Conservation (phyloP, 306 rosid genomes). For the Leucaena leucocephala region DNA sequence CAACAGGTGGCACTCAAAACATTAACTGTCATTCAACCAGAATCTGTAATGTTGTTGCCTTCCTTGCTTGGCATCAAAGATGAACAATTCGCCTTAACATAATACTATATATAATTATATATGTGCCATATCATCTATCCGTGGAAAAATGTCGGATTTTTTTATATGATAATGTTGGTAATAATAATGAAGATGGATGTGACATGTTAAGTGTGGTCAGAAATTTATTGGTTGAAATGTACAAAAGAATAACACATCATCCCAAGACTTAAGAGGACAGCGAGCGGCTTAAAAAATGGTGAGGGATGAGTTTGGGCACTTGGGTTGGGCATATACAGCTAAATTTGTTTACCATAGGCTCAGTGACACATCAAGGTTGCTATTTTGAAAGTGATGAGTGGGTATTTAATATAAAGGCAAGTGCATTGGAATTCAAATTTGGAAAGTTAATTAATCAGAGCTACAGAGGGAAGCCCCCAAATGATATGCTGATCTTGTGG, state of each 20-base stretch:
- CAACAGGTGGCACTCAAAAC: constrained; percentile 29
- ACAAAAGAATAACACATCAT: constrained; percentile 37
- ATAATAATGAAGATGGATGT: background rate
- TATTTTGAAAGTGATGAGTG: background rate
- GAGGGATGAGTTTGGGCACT: background rate
- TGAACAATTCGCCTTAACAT: background rate
- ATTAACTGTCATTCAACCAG: background rate
- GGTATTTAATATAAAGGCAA: constrained; percentile 20
- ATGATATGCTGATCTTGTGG: background rate
- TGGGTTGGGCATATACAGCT: constrained; percentile 7
- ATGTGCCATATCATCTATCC: background rate
- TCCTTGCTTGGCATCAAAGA: background rate
- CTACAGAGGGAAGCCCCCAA: background rate
- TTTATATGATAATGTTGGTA: background rate
- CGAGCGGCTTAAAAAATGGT: background rate
- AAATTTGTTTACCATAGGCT: background rate
- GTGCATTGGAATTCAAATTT: constrained; percentile 38
- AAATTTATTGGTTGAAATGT: background rate
- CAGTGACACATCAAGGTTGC: constrained; percentile 23
- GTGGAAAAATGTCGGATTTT: background rate
- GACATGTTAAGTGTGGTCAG: background rate
- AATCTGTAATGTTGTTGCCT: constrained; percentile 14
- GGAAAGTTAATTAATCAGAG: constrained; percentile 1
- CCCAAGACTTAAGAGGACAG: background rate
- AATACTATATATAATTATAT: background rate